These are phyloP conservation scores for Gilbertella persicaria DNA, from an alignment of 371 early-diverging fungal genomes.

Conservation along the genomic window DNA sequence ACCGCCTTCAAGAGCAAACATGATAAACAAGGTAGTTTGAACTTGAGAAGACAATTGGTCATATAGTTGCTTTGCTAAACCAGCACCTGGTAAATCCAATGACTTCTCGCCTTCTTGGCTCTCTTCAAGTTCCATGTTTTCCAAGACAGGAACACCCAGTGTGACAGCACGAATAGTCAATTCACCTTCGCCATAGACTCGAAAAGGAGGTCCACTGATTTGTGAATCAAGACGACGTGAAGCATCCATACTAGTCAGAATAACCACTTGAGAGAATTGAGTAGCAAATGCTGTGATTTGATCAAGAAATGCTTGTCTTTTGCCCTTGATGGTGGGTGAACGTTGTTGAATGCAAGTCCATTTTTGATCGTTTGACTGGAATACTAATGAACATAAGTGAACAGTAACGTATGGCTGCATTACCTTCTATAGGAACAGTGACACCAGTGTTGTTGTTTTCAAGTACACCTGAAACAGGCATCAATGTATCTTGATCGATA, in stretches of 20 bases:
- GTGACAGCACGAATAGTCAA: constrained; percentile 13
- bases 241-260: constrained; percentile 75
- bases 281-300: constrained; percentile 57
- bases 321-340: constrained; percentile 48
- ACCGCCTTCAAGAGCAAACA: constrained; percentile 77
- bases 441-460: constrained; percentile 34
- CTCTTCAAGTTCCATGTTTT: constrained; percentile 27
- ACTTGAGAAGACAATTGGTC: constrained; percentile 21
- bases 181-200: constrained; percentile 14
- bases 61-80: constrained; percentile 52
- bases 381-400: constrained; percentile 36
- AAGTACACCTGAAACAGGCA: constrained; percentile 54
- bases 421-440: constrained; percentile 54
- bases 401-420: not conserved
- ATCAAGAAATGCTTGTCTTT: constrained; percentile 33
- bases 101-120: constrained; percentile 1
- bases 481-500: constrained; percentile 57
- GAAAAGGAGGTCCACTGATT: constrained; percentile 49
- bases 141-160: constrained; percentile 35
- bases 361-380: constrained; percentile 51
- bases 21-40: constrained; percentile 51
- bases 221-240: constrained; percentile 64
- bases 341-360: constrained; percentile 66
- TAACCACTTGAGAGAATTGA: constrained; percentile 55
- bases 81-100: constrained; percentile 56